Conservation (phyloP, 1,139 yeast species). For the Nakaseomyces kungkrabaensis region DNA sequence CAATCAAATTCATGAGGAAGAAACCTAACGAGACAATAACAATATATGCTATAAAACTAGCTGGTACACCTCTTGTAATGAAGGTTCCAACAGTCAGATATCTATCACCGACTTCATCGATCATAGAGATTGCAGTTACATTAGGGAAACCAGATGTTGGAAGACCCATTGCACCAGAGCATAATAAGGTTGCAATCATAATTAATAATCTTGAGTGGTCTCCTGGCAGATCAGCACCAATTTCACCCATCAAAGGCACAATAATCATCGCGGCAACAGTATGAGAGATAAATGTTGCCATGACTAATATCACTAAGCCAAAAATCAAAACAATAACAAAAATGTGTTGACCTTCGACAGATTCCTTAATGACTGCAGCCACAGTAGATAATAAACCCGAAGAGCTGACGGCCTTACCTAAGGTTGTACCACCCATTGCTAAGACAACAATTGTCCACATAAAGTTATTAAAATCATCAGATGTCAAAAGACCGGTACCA, state of each 20-base stretch:
- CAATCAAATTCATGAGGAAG: conserved; percentile 51
- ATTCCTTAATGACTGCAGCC: conserved; percentile 55
- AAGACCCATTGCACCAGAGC: conserved; percentile 91
- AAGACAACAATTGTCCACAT: conserved; percentile 89
- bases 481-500: conserved; percentile 74
- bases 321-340: conserved; percentile 65
- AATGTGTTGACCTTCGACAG: conserved; percentile 51
- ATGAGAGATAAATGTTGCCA: conserved; percentile 91
- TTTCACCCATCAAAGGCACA: conserved; percentile 77
- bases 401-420: conserved; percentile 84
- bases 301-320: conserved; percentile 65
- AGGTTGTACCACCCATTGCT: conserved; percentile 94
- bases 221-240: conserved; percentile 60
- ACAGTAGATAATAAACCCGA: conserved; percentile 76
- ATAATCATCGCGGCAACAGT: conserved; percentile 92
- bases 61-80: conserved; percentile 80
- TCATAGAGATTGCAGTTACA: conserved; percentile 87
- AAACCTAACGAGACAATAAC: conserved; percentile 74
- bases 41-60: conserved; percentile 61
- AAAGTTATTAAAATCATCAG: conserved; percentile 84
- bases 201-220: conserved; percentile 48
- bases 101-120: conserved; percentile 81
- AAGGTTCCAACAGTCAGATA: conserved; percentile 76
- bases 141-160: conserved; percentile 97
- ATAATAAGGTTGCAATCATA: conserved; percentile 74